These are phyloP conservation scores for Rosa chinensis DNA, from an alignment of 306 rosid species.

Conservation along the genomic window DNA sequence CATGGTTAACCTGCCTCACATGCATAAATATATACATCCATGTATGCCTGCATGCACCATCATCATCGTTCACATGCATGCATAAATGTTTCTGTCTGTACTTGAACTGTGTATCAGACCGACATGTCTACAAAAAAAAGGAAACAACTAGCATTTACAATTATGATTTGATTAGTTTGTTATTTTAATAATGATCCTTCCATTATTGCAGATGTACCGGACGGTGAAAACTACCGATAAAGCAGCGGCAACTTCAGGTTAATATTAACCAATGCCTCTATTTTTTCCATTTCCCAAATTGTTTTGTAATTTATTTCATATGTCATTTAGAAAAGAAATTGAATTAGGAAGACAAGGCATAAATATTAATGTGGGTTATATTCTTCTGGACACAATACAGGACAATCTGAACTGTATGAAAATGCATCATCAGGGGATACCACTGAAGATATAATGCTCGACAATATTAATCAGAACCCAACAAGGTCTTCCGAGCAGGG, in stretches of 20 bases:
- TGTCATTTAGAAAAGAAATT: not conserved
- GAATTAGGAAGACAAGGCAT: not conserved
- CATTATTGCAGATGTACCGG: conserved; percentile 74
- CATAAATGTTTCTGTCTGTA: conserved; percentile 52
- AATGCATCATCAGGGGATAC: conserved; percentile 92
- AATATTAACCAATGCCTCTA: not conserved
- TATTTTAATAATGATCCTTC: not conserved
- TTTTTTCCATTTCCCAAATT: not conserved
- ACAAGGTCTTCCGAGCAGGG: conserved; percentile 53
- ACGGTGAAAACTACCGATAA: conserved; percentile 93
- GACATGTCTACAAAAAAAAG: conserved; percentile 29
- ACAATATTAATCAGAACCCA: conserved; percentile 46
- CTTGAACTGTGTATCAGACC: conserved; percentile 32
- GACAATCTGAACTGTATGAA: conserved; percentile 76
- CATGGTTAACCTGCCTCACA: conserved; percentile 3
- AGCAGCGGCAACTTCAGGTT: conserved; percentile 91
- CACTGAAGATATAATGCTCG: conserved; percentile 74
- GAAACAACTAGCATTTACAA: not conserved
- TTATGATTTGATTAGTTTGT: not conserved
- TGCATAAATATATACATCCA: conserved; percentile 29
- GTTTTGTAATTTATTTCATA: not conserved
- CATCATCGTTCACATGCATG: conserved; percentile 11
- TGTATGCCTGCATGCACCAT: conserved; percentile 1
- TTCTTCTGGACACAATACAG: conserved; percentile 24
- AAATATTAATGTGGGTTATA: not conserved